Base-by-base conservation (phyloP, 164 flowering plant genomes). In the Brasenia schreberi region DNA sequence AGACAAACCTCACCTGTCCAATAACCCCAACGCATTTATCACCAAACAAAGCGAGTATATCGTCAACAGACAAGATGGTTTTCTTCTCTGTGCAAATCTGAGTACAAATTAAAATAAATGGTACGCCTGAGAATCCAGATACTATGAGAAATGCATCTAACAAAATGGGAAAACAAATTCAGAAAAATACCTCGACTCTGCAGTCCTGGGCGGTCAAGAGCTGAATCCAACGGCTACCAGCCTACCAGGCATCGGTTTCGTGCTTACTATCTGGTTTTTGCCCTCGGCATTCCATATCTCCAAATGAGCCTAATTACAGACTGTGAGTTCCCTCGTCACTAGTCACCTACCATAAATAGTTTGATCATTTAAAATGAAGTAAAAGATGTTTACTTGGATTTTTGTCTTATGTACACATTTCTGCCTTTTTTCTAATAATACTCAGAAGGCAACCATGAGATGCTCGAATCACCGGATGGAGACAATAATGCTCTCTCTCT, bases 191-290 rank as follows among this genome's bases (percentile, higher is more conserved):
- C 79, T 94, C 97, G n/a, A 94, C 80, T 5, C 97, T 88, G 72
- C 93, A 89, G 68, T 85, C 95, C 67, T 89, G 95, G 61, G 86
- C 85, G 19, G 85, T 76, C 63, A 94, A 70, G 70, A 94, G 92
- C 71, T 86, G 86, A 78, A 94, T 88, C 98, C 98, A 91, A 14
- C 97, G 80, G 69, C 95, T 89, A 60, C 98, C 98, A 0, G 80
- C 68, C 95, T 89, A 60, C 98, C 98, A 0, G 98, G 98, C 98
- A 90, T 94, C 64, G 96, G 75, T 66, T 94, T 94, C 7, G 96
- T 91, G 86, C 98, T 91, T 42, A 94, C 74, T 23, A 90, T 96
- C 78, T 97, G 84, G 84, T 87, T 89, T 70, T 84, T 89, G 12
- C 97, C 98, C 77, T 71, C 83, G 14, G 98, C 97, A 70, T 94